Base-by-base conservation (phyloP, 2,329 filamentous ascomycete genomes). In the Rhinocladiella similis region DNA sequence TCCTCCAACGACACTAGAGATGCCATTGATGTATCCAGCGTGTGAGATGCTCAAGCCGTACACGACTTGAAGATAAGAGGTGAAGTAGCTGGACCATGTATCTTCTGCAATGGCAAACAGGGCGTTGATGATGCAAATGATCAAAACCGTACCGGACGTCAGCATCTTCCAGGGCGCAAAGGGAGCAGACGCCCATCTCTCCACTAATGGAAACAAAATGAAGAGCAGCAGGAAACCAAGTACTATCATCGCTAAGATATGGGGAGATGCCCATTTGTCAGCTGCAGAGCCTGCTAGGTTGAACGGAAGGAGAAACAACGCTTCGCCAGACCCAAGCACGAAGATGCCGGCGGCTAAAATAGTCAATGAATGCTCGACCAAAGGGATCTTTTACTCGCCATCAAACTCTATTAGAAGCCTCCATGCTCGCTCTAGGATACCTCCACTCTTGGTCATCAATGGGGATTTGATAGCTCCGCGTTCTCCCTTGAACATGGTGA, bases 241-340 rank as follows among this genome's bases (percentile, higher is more conserved):
- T 1, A 83, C 75, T n/a, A 79, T 71, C 73, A 86, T 80, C 27
- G 71, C 68, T 50, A 85, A 75, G 60, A 85, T 79, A 45, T 76
- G 69, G 39, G 73, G 69, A 16, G 77, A 78, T 41, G 70, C 69
- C 79, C 79, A 83, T 3, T 73, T 72, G 42, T 75, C 66, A 43
- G 71, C 13, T 39, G 36, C 13, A 39, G 36, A 39, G 16, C 14
- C 36, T 39, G 79, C 76, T 19, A 91, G 76, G n/a, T 77, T 85
- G 68, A 91, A 84, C 1, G 88, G 85, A 7, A 91, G 78, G 16
- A 90, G 74, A 65, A 91, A 83, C 6, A 89, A 71, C 1, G 81
- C 76, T 62, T 87, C 80, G 1, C 84, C 86, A 1, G 72, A 75
- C 9, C 80, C 78, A 56, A 88, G 75, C 2, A 89, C 72, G 14